Evolutionary conservation across 1,139 yeast genomes (phyloP).

Genomic region (Candida mesenterica): DNA sequence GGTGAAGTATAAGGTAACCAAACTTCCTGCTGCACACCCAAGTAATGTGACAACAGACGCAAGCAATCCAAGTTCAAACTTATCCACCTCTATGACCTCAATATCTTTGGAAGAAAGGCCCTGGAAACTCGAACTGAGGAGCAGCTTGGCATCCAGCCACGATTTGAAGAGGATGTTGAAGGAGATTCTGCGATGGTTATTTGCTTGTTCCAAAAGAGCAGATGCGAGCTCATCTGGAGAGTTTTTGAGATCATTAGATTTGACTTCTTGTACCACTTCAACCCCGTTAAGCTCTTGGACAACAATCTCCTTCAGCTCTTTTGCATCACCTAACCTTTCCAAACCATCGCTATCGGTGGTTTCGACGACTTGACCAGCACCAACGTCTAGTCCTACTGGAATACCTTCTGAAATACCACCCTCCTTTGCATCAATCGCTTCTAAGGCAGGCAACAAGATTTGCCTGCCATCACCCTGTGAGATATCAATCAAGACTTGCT

Average conservation of each 20-base stretch:
- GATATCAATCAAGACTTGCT: conserved; percentile 13
- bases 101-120: conserved; percentile 21
- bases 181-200: not conserved
- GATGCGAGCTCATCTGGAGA: no score
- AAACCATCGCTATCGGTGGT: no score
- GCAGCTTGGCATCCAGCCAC: conserved; percentile 20
- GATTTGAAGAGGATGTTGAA: conserved; percentile 5
- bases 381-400: not conserved
- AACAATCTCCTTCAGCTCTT: not conserved
- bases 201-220: no score
- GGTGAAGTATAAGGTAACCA: conserved; percentile 17
- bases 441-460: not conserved
- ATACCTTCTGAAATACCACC: not conserved
- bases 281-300: no score
- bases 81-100: conserved; percentile 20
- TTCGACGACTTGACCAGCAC: no score
- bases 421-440: not conserved
- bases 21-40: conserved; percentile 25
- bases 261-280: no score
- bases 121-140: conserved; percentile 15
- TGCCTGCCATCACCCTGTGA: not conserved
- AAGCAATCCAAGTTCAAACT: conserved; percentile 24
- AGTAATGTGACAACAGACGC: conserved; percentile 18
- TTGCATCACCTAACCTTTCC: not conserved
- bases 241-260: no score